phyloP scores from a whole-genome alignment of 805 yeast genomes.

The Myxozyma vanderwaltii region DNA sequence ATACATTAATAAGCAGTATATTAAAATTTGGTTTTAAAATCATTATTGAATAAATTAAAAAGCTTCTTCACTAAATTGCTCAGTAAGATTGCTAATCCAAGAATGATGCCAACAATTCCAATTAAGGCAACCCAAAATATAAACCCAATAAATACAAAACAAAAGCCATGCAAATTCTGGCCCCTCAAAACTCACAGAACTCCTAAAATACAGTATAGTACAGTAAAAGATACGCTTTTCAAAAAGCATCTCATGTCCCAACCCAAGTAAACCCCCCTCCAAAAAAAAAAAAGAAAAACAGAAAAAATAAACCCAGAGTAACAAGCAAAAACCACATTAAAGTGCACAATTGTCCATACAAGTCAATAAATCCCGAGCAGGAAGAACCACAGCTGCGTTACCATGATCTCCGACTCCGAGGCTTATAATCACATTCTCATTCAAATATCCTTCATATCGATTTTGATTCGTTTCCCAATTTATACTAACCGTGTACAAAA shows the following conservation, averaged over 20 bases:
- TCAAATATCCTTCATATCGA: conserved; percentile 32
- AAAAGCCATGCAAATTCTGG: background rate
- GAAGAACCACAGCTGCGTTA: conserved; percentile 30
- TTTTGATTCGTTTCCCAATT: conserved; percentile 31
- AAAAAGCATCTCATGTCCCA: no score
- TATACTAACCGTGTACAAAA: conserved; percentile 29
- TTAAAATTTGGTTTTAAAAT: no score
- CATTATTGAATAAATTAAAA: no score
- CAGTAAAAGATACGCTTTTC: no score
- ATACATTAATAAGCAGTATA: no score
- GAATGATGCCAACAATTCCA: no score
- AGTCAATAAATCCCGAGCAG: conserved; percentile 25
- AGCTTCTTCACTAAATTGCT: no score
- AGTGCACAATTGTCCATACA: conserved; percentile 18
- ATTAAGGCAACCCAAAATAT: background rate
- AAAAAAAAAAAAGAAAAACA: no score
- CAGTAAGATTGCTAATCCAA: no score
- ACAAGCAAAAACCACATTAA: background rate
- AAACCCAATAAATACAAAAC: background rate
- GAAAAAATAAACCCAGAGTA: no score
- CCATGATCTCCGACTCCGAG: conserved; percentile 33
- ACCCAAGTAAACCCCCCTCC: no score
- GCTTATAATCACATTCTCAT: conserved; percentile 26
- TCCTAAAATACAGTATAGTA: background rate
- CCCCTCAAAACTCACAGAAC: no score